Evolutionary conservation across 2,329 filamentous ascomycete species (phyloP).

Genomic region (Gliomastix tumulicola): DNA sequence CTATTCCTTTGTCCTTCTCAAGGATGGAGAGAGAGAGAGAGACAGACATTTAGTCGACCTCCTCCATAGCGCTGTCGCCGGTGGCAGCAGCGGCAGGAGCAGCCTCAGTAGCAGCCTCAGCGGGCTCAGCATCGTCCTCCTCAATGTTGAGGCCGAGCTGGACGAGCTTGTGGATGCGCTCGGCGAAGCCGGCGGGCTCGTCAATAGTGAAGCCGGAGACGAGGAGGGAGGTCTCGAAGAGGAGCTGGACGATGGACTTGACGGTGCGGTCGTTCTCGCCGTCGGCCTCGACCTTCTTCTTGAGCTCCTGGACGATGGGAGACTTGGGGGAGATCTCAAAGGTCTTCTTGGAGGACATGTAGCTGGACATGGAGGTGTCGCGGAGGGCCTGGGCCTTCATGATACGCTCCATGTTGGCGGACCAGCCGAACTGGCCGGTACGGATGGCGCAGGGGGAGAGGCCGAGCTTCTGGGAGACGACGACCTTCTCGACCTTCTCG

Average conservation of each 20-base stretch:
- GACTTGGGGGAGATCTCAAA: slow-evolving; percentile 99
- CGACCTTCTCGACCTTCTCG: slow-evolving; percentile 99
- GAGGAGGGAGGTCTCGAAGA: slow-evolving; percentile 97
- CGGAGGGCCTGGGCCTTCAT: slow-evolving; percentile 99
- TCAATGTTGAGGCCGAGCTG: slow-evolving; percentile 97
- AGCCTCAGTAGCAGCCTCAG: slow-evolving; percentile 52
- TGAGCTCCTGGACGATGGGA: slow-evolving; percentile 95
- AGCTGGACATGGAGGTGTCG: slow-evolving; percentile 98
- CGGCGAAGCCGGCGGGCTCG: slow-evolving; percentile 93
- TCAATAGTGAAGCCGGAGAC: slow-evolving; percentile 99
- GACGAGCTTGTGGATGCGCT: slow-evolving; percentile 99
- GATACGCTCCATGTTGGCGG: slow-evolving; percentile 99
- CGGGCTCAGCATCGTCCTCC: slow-evolving; percentile 67
- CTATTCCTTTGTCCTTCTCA: slow-evolving; percentile 12
- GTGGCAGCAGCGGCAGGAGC: slow-evolving; percentile 45
- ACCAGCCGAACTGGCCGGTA: slow-evolving; percentile 99
- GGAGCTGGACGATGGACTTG: slow-evolving; percentile 97
- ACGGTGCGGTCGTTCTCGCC: slow-evolving; percentile 98
- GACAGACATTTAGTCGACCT: slow-evolving; percentile 77
- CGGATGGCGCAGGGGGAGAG: slow-evolving; percentile 96
- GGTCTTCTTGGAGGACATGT: slow-evolving; percentile 99
- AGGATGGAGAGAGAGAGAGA: too few relatives aligned
- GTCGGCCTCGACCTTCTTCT: slow-evolving; percentile 97
- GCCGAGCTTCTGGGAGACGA: slow-evolving; percentile 95
- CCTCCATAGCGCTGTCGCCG: slow-evolving; percentile 97